Conservation (phyloP, 805 yeast genomes). For the Maudiozyma barnettii region DNA sequence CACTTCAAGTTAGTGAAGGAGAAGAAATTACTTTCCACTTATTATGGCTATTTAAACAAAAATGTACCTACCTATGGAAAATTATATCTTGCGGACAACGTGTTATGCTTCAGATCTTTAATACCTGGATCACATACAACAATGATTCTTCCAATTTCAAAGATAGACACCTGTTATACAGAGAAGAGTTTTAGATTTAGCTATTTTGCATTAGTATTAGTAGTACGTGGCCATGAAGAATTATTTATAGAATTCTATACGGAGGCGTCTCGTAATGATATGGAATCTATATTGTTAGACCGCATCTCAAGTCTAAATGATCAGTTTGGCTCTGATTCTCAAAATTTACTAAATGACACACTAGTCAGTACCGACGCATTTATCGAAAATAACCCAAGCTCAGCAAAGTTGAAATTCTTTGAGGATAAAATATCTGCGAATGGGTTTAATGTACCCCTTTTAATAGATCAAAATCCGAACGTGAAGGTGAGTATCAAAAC, state of each 20-base stretch:
- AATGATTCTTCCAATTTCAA: constrained; percentile 72
- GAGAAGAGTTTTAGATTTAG: constrained; percentile 64
- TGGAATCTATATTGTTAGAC: constrained; percentile 44
- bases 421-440: constrained; percentile 56
- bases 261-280: constrained; percentile 58
- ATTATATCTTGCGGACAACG: constrained; percentile 56
- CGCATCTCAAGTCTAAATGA: constrained; percentile 34
- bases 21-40: constrained; percentile 53
- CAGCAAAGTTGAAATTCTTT: constrained; percentile 54
- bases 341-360: background rate
- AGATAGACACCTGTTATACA: constrained; percentile 58
- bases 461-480: constrained; percentile 56
- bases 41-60: constrained; percentile 58
- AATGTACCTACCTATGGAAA: constrained; percentile 79
- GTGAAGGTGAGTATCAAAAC: constrained; percentile 45
- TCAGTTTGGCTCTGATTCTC: too few species aligned
- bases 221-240: constrained; percentile 67
- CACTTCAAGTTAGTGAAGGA: constrained; percentile 55
- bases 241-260: constrained; percentile 69
- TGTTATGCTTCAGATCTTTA: constrained; percentile 72
- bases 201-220: constrained; percentile 61
- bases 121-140: constrained; percentile 68
- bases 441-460: constrained; percentile 59
- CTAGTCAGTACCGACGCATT: background rate
- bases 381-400: constrained; percentile 27